phyloP scores from a whole-genome alignment of 352 stramenopile species.

The Phytophthora fragariae region DNA sequence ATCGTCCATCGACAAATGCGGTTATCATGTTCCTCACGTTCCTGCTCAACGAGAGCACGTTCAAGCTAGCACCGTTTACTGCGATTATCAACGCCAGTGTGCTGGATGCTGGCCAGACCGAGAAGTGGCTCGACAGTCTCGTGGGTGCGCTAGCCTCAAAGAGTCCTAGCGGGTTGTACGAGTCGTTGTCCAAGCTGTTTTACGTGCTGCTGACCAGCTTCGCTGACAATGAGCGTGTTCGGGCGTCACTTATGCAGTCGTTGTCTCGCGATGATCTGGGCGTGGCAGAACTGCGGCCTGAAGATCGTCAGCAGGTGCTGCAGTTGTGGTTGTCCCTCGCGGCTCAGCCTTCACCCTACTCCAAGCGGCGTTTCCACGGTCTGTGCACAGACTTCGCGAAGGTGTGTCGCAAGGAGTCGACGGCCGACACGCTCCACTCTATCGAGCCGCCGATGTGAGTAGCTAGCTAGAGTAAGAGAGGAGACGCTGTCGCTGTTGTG shows the following conservation, averaged over 20 bases:
- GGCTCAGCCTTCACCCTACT: slow-evolving; percentile 57
- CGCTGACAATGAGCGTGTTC: slow-evolving; percentile 42
- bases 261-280: slow-evolving; percentile 51
- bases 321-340: slow-evolving; percentile 65
- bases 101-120: slow-evolving; percentile 47
- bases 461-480: neutral
- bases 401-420: slow-evolving; percentile 76
- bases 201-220: slow-evolving; percentile 62
- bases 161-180: slow-evolving; percentile 66
- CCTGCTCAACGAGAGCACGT: slow-evolving; percentile 63
- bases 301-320: slow-evolving; percentile 64
- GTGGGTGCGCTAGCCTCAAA: slow-evolving; percentile 58
- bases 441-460: slow-evolving; percentile 52
- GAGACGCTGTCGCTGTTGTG: slow-evolving; percentile 4
- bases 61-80: slow-evolving; percentile 52
- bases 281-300: slow-evolving; percentile 40
- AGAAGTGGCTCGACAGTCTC: slow-evolving; percentile 62
- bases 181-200: slow-evolving; percentile 60
- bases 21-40: slow-evolving; percentile 75
- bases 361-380: slow-evolving; percentile 66
- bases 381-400: slow-evolving; percentile 78
- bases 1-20: slow-evolving; percentile 69
- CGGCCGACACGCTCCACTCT: slow-evolving; percentile 56
- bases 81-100: slow-evolving; percentile 56
- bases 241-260: slow-evolving; percentile 40